A percentile compares a stretch with the other conserved stretches of the same genome.
Evolutionary conservation across 192 early-diverging fungal genomes (phyloP).

Genomic region (Rhizophagus clarus): DNA sequence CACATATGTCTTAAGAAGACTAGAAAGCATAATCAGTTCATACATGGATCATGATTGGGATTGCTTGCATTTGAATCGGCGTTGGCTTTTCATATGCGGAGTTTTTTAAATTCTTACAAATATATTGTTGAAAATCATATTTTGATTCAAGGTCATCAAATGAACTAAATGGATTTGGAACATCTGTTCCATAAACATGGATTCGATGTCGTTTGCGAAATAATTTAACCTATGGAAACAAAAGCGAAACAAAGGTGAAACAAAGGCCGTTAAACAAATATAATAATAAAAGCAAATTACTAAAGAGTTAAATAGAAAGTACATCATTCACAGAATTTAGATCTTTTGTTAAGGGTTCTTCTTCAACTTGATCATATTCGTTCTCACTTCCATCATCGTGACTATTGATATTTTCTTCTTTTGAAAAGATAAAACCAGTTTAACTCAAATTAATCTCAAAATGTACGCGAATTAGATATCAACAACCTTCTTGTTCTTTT

Average conservation of each 20-base stretch:
- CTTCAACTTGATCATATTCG: conserved; percentile 33
- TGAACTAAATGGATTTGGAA: conserved; percentile 80
- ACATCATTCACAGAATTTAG: background rate
- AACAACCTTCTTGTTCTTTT: conserved; percentile 12
- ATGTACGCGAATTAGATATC: background rate
- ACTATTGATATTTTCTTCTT: conserved; percentile 12
- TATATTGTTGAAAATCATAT: conserved; percentile 69
- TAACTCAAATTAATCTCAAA: background rate
- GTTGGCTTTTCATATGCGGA: conserved; percentile 78
- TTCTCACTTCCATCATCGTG: conserved; percentile 26
- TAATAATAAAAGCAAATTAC: background rate
- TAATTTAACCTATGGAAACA: conserved; percentile 45
- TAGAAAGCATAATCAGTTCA: background rate
- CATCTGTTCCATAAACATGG: conserved; percentile 81
- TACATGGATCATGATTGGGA: conserved; percentile 85
- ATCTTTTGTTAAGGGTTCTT: background rate
- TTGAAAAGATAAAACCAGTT: background rate
- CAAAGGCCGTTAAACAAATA: background rate
- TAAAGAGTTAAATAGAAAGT: background rate
- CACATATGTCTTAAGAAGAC: no score
- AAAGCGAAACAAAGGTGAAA: no score
- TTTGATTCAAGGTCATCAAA: conserved; percentile 78
- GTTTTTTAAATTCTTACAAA: conserved; percentile 71
- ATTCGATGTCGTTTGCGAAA: conserved; percentile 83
- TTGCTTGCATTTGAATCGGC: conserved; percentile 93